phyloP scores from a whole-genome alignment of 768 basidiomycete genomes.

The Boletus reticuloceps region DNA sequence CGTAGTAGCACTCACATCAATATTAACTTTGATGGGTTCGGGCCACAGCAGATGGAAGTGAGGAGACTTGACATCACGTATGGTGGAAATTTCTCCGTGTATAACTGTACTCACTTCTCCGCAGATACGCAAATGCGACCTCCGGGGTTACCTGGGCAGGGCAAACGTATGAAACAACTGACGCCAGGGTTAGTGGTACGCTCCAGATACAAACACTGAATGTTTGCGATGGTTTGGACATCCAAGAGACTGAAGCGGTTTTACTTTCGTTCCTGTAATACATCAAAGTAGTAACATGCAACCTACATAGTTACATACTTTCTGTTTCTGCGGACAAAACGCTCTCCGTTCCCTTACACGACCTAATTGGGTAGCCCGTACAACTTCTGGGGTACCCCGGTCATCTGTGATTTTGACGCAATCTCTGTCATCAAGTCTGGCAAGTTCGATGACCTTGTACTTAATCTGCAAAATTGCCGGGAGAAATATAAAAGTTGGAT shows the following conservation, averaged over 20 bases:
- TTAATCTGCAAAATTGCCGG: no score
- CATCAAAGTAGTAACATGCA: no score
- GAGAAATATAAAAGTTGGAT: no score
- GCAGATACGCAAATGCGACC: slow-evolving; percentile 48
- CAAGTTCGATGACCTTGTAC: no score
- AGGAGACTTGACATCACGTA: slow-evolving; percentile 51
- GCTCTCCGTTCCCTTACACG: background rate
- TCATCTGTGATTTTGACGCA: no score
- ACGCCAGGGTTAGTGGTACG: slow-evolving; percentile 41
- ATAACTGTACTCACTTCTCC: background rate
- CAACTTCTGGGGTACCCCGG: slow-evolving; percentile 43
- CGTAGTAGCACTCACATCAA: slow-evolving; percentile 44
- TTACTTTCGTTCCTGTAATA: slow-evolving; percentile 26
- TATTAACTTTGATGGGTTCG: slow-evolving; percentile 35
- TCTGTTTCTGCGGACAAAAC: no score
- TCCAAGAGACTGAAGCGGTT: slow-evolving; percentile 48
- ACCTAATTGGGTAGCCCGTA: background rate
- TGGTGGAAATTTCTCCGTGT: background rate
- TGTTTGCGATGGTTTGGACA: slow-evolving; percentile 40
- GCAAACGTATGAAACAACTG: slow-evolving; percentile 52
- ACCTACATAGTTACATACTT: no score
- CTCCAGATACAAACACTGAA: slow-evolving; percentile 28
- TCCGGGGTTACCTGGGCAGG: slow-evolving; percentile 57
- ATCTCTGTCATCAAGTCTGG: no score
- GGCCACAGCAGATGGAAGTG: slow-evolving; percentile 33